Base-by-base conservation (phyloP, 306 rosid genomes). In the Rosa rugosa region DNA sequence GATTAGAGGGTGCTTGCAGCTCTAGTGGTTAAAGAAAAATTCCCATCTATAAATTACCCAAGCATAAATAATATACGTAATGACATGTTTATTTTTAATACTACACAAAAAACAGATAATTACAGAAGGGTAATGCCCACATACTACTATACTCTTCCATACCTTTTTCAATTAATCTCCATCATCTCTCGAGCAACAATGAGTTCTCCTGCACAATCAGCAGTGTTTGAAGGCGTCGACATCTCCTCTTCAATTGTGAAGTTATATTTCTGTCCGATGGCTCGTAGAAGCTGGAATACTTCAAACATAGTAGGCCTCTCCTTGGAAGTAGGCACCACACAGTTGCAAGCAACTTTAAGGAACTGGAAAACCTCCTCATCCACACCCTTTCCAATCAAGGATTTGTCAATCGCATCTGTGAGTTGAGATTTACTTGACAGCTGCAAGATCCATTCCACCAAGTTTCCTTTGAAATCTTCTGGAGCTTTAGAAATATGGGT, bases 301-400 rank as follows among this genome's bases (percentile, higher is more conserved):
- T 95, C 99, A 84, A 92, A 95, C 99, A 95, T 90, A 27, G 98
- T 87, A 3, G 99, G 97, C 81, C 99, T 91, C 86, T 95, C 98
- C 91, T 92, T 95, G 60, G 90, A 71, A 77, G 65, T 80, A 74
- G 78, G 71, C 9, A 47, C 53, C 69, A 95, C 96, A 79, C 99
- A 95, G 59, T 77, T 95, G 77, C 88, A 87, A 5, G 94, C 97
- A 27, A 92, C 90, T 88, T 93, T 95, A 27, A 95, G 93, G 80
- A 95, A 91, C 83, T 95, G 98, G 87, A 91, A 88, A 82, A 93
- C 89, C 90, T 95, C 99, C 2, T 79, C 72, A 59, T 92, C 93
- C 5, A 68, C 88, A 20, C 90, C 97, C 63, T 91, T 91, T 72
- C 87, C 91, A 11, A 71, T 81, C 77, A 95, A 83, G 47, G 90